These are phyloP conservation scores for Aspergillus piperis DNA, from an alignment of 2,329 filamentous ascomycete species.

Conservation along the genomic window DNA sequence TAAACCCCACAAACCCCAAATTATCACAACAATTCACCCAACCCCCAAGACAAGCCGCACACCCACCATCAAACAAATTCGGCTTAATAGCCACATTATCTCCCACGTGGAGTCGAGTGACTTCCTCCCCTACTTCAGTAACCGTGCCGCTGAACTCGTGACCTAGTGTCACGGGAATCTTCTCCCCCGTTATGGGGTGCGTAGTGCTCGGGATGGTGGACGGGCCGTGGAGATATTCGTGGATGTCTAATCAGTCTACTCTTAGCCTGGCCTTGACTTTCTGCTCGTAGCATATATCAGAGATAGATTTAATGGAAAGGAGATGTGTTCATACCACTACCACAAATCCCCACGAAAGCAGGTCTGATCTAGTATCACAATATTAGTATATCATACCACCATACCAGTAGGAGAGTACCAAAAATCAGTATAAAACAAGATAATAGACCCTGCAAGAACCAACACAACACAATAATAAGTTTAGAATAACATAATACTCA, in stretches of 20 bases:
- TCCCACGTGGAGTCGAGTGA: conserved; percentile 52
- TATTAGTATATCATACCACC: background rate
- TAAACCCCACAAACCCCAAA: conserved; percentile 56
- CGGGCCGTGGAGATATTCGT: conserved; percentile 55
- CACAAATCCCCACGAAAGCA: conserved; percentile 40
- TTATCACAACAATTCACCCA: conserved; percentile 61
- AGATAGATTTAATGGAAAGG: background rate
- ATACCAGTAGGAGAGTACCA: background rate
- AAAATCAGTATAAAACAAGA: background rate
- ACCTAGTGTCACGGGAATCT: conserved; percentile 61
- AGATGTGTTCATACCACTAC: conserved; percentile 25
- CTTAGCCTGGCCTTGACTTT: background rate
- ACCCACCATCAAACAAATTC: conserved; percentile 59
- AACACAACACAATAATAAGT: background rate
- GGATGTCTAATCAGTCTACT: conserved; percentile 41
- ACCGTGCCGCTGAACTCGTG: conserved; percentile 67
- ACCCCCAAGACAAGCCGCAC: conserved; percentile 56
- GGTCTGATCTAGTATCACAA: conserved; percentile 27
- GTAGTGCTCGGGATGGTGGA: conserved; percentile 53
- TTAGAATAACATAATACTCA: no score
- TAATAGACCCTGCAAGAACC: no score
- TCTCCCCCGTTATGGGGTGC: conserved; percentile 60
- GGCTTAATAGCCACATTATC: conserved; percentile 63
- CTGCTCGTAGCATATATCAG: background rate
- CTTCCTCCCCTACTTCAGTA: conserved; percentile 57